Evolutionary conservation across 176 grass and related monocot species (phyloP).

Genomic region (Eragrostis nindensis): DNA sequence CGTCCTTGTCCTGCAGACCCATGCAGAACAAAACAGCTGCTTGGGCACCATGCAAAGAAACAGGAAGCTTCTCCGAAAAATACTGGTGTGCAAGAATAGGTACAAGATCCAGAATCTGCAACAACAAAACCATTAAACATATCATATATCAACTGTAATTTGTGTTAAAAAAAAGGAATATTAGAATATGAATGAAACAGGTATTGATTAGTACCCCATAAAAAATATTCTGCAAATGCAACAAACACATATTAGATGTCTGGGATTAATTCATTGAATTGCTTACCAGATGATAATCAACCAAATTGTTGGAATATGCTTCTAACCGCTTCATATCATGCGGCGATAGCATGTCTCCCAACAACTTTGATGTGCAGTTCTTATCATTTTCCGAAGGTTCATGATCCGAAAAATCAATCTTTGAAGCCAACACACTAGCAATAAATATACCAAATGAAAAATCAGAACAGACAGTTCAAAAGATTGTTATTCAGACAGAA

Average conservation of each 20-base stretch:
- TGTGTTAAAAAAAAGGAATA: background rate
- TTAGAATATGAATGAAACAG: background rate
- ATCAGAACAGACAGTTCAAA: slow-evolving; percentile 30
- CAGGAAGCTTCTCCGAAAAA: slow-evolving; percentile 92
- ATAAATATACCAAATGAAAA: slow-evolving; percentile 30
- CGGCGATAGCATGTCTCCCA: slow-evolving; percentile 61
- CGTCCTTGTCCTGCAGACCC: slow-evolving; percentile 89
- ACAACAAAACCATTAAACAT: background rate
- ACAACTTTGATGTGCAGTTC: slow-evolving; percentile 40
- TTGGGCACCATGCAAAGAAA: slow-evolving; percentile 70
- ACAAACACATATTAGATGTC: slow-evolving; percentile 16
- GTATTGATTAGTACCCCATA: background rate
- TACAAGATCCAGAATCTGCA: slow-evolving; percentile 95
- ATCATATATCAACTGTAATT: background rate
- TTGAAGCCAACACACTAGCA: slow-evolving; percentile 80
- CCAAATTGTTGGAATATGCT: slow-evolving; percentile 92
- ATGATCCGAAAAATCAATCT: slow-evolving; percentile 73
- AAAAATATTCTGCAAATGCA: slow-evolving; percentile 26
- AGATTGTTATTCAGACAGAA: background rate
- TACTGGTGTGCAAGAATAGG: slow-evolving; percentile 83
- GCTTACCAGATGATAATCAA: slow-evolving; percentile 95
- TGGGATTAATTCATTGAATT: background rate
- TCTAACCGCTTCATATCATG: slow-evolving; percentile 94
- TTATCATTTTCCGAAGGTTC: slow-evolving; percentile 41
- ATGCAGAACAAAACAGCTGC: slow-evolving; percentile 84